phyloP scores from a whole-genome alignment of 805 yeast species.

The Saccharomycopsis sp. region DNA sequence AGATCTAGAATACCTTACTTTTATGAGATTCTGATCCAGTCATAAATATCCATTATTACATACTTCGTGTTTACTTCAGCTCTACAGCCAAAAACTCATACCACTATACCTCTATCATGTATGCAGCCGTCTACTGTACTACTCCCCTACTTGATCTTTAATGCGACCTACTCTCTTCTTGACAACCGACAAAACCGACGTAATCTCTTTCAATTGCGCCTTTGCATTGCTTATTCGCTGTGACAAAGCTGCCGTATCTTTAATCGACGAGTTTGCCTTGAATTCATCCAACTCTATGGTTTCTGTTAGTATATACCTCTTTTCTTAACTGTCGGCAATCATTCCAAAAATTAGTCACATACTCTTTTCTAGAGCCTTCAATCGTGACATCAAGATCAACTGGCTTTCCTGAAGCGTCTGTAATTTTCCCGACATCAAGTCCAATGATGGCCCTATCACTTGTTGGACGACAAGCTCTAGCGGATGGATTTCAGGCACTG shows the following conservation, averaged over 20 bases:
- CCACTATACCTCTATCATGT: too few relatives aligned
- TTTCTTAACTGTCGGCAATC: neutral
- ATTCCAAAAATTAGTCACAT: too few relatives aligned
- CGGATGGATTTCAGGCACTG: slow-evolving; percentile 17
- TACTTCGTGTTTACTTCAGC: too few relatives aligned
- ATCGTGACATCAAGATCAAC: slow-evolving; percentile 11
- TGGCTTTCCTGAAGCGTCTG: slow-evolving; percentile 17
- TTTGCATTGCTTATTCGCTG: neutral
- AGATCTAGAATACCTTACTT: too few relatives aligned
- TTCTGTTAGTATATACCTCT: neutral
- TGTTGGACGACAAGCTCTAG: slow-evolving; percentile 19
- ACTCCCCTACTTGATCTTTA: too few relatives aligned
- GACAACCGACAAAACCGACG: neutral
- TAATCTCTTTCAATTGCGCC: neutral
- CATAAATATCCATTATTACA: too few relatives aligned
- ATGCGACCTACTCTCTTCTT: neutral
- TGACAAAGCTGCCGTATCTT: neutral
- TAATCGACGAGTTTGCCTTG: neutral
- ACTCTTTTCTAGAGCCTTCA: slow-evolving; percentile 10
- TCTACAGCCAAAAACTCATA: too few relatives aligned
- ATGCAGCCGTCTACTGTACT: too few relatives aligned
- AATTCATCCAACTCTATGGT: neutral
- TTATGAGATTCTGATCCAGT: too few relatives aligned
- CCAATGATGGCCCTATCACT: slow-evolving; percentile 18
- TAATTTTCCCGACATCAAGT: slow-evolving; percentile 13